Evolutionary conservation across 1,284 basidiomycete species (phyloP).

Genomic region (Limonomyces culmigenus): DNA sequence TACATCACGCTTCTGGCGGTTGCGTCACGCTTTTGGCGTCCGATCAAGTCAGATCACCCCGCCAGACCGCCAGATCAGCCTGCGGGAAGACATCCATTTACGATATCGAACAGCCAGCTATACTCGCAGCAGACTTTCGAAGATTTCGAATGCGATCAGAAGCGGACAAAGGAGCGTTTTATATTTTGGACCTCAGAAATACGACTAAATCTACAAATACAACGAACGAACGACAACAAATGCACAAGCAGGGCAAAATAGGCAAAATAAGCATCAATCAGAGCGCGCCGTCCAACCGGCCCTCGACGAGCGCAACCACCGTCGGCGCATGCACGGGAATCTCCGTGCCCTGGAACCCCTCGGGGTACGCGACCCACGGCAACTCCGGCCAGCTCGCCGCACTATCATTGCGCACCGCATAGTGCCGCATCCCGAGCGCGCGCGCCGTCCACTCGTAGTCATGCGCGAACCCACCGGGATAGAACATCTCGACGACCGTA

Average conservation of each 20-base stretch:
- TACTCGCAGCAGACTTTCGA: too few relatives aligned
- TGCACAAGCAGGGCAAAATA: constrained; percentile 9
- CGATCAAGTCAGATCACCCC: too few relatives aligned
- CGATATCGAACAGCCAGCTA: too few relatives aligned
- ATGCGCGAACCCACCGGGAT: constrained; percentile 66
- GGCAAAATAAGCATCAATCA: constrained; percentile 5
- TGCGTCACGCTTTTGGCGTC: too few relatives aligned
- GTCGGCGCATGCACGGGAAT: constrained; percentile 37
- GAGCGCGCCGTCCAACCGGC: constrained; percentile 24
- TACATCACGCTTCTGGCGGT: too few relatives aligned
- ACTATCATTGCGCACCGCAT: constrained; percentile 60
- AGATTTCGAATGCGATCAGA: too few relatives aligned
- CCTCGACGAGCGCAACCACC: constrained; percentile 39
- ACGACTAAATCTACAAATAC: too few relatives aligned
- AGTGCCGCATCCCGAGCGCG: constrained; percentile 71
- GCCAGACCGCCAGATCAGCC: too few relatives aligned
- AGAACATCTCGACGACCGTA: constrained; percentile 84
- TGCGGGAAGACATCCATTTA: too few relatives aligned
- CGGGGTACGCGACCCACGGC: constrained; percentile 29
- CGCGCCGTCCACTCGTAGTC: constrained; percentile 76
- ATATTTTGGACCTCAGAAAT: too few relatives aligned
- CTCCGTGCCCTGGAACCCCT: constrained; percentile 40
- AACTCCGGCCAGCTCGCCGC: constrained; percentile 48
- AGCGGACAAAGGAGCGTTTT: too few relatives aligned
- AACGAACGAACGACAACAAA: too few relatives aligned